Conservation (phyloP, 176 grass and related monocot species). For the Triticum timopheevii region DNA sequence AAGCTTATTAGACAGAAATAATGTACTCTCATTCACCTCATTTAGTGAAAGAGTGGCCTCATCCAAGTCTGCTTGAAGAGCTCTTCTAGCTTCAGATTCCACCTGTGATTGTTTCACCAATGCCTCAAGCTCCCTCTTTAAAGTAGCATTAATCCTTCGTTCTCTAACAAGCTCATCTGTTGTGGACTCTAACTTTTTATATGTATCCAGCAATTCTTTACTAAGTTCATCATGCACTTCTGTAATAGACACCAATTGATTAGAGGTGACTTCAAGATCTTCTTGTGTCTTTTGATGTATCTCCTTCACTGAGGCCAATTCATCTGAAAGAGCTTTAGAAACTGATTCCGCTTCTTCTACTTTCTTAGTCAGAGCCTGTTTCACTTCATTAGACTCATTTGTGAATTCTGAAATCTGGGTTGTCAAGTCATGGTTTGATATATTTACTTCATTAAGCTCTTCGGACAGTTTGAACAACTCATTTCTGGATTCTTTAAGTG, state of each 20-base stretch:
- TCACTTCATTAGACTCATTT: conserved; percentile 57
- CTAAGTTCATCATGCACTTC: conserved; percentile 57
- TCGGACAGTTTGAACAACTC: conserved; percentile 64
- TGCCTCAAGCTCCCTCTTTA: conserved; percentile 76
- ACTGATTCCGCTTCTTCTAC: conserved; percentile 71
- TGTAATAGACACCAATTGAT: conserved; percentile 47
- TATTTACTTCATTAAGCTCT: conserved; percentile 57
- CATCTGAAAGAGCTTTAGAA: conserved; percentile 58
- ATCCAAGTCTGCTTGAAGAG: conserved; percentile 73
- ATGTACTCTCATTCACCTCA: conserved; percentile 79
- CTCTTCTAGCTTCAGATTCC: conserved; percentile 63
- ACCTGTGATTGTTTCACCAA: conserved; percentile 59
- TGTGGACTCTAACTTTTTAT: conserved; percentile 73
- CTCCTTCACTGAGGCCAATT: conserved; percentile 61
- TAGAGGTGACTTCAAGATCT: conserved; percentile 54
- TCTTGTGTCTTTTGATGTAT: conserved; percentile 54
- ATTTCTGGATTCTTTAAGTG: conserved; percentile 57
- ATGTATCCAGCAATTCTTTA: conserved; percentile 70
- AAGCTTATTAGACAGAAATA: conserved; percentile 69
- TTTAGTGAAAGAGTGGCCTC: conserved; percentile 81
- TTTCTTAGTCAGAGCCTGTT: conserved; percentile 48
- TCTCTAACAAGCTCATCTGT: conserved; percentile 74
- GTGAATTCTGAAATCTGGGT: conserved; percentile 60
- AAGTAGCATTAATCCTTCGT: conserved; percentile 58
- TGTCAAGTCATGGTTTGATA: conserved; percentile 61